Evolutionary conservation across 108 stramenopile genomes (phyloP).

Genomic region (Mediolabrus comicus): DNA sequence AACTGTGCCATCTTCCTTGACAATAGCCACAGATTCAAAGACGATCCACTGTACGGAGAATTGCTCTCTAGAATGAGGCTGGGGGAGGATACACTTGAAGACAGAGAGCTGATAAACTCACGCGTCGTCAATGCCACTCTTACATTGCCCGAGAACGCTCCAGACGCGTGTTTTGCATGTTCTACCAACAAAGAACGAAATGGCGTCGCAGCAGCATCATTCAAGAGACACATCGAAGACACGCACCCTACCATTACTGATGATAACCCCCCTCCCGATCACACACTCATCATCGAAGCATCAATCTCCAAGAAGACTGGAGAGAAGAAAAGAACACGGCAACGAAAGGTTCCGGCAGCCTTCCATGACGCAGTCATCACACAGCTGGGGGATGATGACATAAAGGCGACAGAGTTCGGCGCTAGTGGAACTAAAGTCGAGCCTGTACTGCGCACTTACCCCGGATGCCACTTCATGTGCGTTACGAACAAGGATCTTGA

Average conservation of each 20-base stretch:
- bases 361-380: neutral
- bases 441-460: neutral
- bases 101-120: neutral
- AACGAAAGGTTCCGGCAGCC: neutral
- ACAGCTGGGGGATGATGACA: no score
- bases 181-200: slow-evolving; percentile 32
- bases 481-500: neutral
- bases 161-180: slow-evolving; percentile 15
- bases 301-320: neutral
- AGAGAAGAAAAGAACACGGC: neutral
- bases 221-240: slow-evolving; percentile 10
- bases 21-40: slow-evolving; percentile 11
- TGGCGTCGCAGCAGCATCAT: slow-evolving; percentile 13
- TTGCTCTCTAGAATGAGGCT: neutral
- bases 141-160: neutral
- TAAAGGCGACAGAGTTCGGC: no score
- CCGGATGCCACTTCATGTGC: neutral
- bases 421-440: no score
- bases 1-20: slow-evolving; percentile 5
- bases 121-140: neutral
- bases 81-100: slow-evolving; percentile 6
- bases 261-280: neutral
- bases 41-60: neutral
- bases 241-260: slow-evolving; percentile 7
- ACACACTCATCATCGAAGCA: slow-evolving; percentile 8